Conservation (phyloP, 176 grass and related monocot genomes). For the Tillandsia fasciculata region DNA sequence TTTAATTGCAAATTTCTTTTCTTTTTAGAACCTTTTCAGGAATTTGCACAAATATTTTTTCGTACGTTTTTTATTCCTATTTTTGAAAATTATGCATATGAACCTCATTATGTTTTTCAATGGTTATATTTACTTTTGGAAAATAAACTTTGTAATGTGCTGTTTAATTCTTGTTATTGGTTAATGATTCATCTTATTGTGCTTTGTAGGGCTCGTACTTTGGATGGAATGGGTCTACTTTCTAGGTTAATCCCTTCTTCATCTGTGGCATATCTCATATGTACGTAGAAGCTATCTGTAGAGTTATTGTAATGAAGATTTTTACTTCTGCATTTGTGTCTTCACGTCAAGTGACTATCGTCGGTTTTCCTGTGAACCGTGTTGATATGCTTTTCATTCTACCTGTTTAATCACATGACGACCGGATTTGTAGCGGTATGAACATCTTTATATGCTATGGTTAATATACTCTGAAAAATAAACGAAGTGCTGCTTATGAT, state of each 20-base stretch:
- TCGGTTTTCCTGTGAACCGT: neutral
- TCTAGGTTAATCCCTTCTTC: neutral
- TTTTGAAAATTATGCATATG: neutral
- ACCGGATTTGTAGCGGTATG: neutral
- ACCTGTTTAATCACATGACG: neutral
- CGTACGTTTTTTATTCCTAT: neutral
- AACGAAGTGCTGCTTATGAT: neutral
- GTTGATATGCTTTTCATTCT: neutral
- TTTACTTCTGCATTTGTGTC: neutral
- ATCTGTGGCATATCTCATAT: neutral
- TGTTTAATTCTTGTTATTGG: neutral
- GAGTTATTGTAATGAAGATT: neutral
- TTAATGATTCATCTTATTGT: neutral
- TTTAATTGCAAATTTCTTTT: neutral
- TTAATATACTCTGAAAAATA: neutral
- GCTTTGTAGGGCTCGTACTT: conserved; percentile 19
- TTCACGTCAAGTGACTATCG: neutral
- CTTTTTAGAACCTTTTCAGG: neutral
- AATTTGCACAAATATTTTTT: neutral
- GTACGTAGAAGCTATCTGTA: neutral
- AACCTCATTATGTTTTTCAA: neutral
- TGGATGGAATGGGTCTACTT: conserved; percentile 22
- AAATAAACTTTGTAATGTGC: neutral
- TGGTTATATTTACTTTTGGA: neutral
- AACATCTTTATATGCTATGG: neutral